Evolutionary conservation across 2,329 filamentous ascomycete genomes (phyloP).

Genomic region (Hymenoscyphus linearis): DNA sequence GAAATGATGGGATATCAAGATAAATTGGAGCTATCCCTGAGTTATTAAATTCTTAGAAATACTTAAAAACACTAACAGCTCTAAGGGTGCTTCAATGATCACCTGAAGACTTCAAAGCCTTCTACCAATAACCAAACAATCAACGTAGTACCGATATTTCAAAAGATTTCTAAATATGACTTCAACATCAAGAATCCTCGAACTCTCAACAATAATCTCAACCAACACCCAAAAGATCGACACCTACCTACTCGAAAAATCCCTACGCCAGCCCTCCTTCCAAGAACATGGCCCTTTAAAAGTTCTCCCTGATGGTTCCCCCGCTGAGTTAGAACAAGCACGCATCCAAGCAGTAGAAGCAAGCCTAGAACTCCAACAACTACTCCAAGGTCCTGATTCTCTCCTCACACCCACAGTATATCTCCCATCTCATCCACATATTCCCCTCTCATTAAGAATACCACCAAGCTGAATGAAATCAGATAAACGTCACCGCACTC

Average conservation of each 20-base stretch:
- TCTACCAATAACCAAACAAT: neutral
- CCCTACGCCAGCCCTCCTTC: conserved; percentile 12
- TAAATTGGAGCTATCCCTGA: neutral
- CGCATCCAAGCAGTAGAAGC: conserved; percentile 14
- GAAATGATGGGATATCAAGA: neutral
- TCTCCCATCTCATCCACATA: neutral
- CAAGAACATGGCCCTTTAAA: conserved; percentile 7
- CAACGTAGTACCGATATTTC: neutral
- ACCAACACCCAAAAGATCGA: conserved; percentile 9
- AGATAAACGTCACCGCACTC: conserved; percentile 18
- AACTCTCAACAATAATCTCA: conserved; percentile 10
- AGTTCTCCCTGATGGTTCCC: neutral
- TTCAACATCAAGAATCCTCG: conserved; percentile 9
- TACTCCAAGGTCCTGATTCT: conserved; percentile 11
- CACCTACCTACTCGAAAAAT: conserved; percentile 2
- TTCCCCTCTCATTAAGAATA: neutral
- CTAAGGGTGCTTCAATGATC: neutral
- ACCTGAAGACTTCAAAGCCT: neutral
- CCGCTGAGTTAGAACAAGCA: conserved; percentile 10
- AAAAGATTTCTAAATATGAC: neutral
- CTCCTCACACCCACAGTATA: conserved; percentile 4
- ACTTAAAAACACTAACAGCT: neutral
- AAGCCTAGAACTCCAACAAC: conserved; percentile 17
- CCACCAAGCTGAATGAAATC: neutral
- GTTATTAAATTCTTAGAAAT: neutral